Evolutionary conservation across 2,329 filamentous ascomycete species (phyloP).

Genomic region (Saccharata proteae): DNA sequence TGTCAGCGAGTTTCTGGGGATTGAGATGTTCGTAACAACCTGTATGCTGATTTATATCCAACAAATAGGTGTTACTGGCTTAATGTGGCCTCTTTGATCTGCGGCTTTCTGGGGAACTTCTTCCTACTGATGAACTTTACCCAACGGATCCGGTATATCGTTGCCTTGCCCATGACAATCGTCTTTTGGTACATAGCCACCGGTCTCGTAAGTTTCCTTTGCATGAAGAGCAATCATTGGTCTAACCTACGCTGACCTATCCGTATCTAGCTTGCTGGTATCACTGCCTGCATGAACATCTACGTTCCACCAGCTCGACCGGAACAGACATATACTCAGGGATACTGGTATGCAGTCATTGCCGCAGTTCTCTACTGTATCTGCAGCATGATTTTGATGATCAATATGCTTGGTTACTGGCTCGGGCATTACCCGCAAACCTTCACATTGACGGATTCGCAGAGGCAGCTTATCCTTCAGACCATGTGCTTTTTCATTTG

Average conservation of each 20-base stretch:
- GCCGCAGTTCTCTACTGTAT: constrained; percentile 70
- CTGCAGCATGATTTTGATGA: constrained; percentile 60
- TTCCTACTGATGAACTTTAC: constrained; percentile 85
- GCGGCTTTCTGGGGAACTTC: constrained; percentile 67
- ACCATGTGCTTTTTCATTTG: constrained; percentile 79
- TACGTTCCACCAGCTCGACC: constrained; percentile 40
- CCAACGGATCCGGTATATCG: constrained; percentile 61
- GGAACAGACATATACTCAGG: constrained; percentile 57
- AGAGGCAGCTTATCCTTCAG: constrained; percentile 81
- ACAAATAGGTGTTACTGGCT: constrained; percentile 51
- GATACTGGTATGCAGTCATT: constrained; percentile 77
- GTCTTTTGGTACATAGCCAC: constrained; percentile 60
- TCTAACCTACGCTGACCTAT: constrained; percentile 1
- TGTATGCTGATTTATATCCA: constrained; percentile 1
- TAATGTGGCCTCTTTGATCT: constrained; percentile 65
- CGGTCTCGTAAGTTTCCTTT: constrained; percentile 36
- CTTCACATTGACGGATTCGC: constrained; percentile 65
- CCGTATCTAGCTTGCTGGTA: constrained; percentile 45
- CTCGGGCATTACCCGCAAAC: constrained; percentile 65
- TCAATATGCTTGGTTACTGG: constrained; percentile 70
- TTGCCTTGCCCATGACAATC: constrained; percentile 77
- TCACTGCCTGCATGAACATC: constrained; percentile 53
- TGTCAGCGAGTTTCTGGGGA: background rate
- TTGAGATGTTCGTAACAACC: background rate
- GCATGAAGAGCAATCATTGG: background rate